These are phyloP conservation scores for Perkinsus marinus DNA, from an alignment of 169 alveolate genomes.

Conservation along the genomic window DNA sequence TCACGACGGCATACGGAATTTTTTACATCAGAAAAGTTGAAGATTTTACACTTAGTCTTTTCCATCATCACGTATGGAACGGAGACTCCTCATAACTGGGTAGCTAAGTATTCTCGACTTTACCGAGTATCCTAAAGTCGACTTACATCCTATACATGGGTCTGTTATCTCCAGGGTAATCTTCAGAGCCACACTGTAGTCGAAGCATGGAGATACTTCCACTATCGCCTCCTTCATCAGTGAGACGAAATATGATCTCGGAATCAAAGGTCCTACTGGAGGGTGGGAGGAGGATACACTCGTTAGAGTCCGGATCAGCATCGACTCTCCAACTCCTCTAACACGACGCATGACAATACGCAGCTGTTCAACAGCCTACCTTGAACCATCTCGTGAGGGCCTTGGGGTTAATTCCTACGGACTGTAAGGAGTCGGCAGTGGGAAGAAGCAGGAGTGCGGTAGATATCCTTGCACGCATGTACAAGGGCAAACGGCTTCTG, in stretches of 20 bases:
- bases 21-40: no score
- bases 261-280: background rate
- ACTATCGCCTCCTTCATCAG: background rate
- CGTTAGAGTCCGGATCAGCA: background rate
- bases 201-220: background rate
- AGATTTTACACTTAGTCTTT: no score
- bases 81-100: no score
- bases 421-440: no score
- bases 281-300: background rate
- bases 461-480: no score
- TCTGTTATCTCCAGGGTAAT: background rate
- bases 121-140: no score
- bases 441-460: no score
- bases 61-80: no score
- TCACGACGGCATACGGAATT: no score
- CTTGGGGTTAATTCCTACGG: no score
- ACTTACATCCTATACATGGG: background rate
- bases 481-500: no score
- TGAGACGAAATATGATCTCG: background rate
- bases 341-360: background rate
- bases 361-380: background rate
- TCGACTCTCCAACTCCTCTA: background rate
- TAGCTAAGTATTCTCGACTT: no score
- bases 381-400: background rate
- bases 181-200: background rate